These are phyloP conservation scores for Litchi chinensis DNA, from an alignment of 345 rosid species.

Conservation along the genomic window DNA sequence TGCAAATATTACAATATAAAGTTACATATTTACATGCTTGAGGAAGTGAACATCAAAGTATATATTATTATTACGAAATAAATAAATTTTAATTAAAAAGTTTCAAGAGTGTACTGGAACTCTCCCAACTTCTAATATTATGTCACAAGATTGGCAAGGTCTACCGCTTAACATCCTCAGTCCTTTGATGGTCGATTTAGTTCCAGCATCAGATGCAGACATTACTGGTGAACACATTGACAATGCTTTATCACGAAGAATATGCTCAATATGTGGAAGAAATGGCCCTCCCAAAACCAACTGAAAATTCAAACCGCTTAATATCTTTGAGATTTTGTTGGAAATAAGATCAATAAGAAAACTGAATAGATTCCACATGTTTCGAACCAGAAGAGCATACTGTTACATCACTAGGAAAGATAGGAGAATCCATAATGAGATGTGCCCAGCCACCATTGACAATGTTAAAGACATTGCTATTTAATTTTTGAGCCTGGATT, in stretches of 20 bases:
- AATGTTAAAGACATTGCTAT: neutral
- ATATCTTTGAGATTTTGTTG: neutral
- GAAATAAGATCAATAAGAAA: neutral
- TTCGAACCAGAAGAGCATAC: neutral
- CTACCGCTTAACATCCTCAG: slow-evolving; percentile 38
- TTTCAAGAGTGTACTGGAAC: slow-evolving; percentile 50
- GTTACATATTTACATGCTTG: neutral
- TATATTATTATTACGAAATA: neutral
- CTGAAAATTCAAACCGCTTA: slow-evolving; percentile 38
- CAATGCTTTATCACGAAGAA: slow-evolving; percentile 66
- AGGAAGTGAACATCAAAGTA: neutral
- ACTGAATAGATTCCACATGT: neutral
- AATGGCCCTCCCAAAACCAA: slow-evolving; percentile 86
- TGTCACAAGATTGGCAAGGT: slow-evolving; percentile 65
- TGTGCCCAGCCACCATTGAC: neutral
- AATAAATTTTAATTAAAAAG: neutral
- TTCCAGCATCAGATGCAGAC: slow-evolving; percentile 61
- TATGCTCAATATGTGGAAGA: slow-evolving; percentile 64
- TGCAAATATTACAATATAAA: neutral
- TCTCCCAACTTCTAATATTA: slow-evolving; percentile 44
- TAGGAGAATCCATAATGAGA: neutral
- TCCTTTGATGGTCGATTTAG: slow-evolving; percentile 52
- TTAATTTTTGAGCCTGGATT: neutral
- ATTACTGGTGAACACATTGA: slow-evolving; percentile 56
- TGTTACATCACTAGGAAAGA: neutral